Conservation (phyloP, 345 rosid species). For the Alliaria petiolata region DNA sequence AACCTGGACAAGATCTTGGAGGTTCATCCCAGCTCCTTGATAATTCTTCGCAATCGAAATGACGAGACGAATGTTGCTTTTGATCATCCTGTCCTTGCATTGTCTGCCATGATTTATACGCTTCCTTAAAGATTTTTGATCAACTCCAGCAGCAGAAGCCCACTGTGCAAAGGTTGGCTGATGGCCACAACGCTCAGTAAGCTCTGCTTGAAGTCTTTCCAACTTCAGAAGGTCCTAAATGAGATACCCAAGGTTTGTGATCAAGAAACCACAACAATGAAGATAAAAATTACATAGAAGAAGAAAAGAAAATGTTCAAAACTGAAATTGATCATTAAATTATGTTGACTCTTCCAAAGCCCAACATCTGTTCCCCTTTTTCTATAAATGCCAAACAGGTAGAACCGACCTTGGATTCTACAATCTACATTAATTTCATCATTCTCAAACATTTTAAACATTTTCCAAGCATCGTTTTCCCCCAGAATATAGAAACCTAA, state of each 20-base stretch:
- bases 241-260: not conserved
- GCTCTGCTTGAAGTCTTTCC: constrained; percentile 74
- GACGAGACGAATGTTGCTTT: constrained; percentile 92
- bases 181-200: constrained; percentile 61
- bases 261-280: constrained; percentile 15
- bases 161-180: constrained; percentile 75
- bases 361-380: too few relatives aligned
- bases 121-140: constrained; percentile 60
- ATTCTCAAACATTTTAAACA: not conserved
- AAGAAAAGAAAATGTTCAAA: not conserved
- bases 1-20: constrained; percentile 98
- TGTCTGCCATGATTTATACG: constrained; percentile 59
- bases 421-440: constrained; percentile 9
- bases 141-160: constrained; percentile 93
- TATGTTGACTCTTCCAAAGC: too few relatives aligned
- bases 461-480: not conserved
- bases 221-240: constrained; percentile 79
- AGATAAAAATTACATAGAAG: constrained; percentile 16
- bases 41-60: constrained; percentile 93
- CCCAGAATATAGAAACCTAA: not conserved
- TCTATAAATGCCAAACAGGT: too few relatives aligned
- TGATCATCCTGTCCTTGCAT: constrained; percentile 95
- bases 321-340: too few relatives aligned
- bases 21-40: constrained; percentile 85
- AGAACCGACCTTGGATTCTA: too few relatives aligned